Base-by-base conservation (phyloP, 164 flowering plant species). In the Magnolia changhungtana region DNA sequence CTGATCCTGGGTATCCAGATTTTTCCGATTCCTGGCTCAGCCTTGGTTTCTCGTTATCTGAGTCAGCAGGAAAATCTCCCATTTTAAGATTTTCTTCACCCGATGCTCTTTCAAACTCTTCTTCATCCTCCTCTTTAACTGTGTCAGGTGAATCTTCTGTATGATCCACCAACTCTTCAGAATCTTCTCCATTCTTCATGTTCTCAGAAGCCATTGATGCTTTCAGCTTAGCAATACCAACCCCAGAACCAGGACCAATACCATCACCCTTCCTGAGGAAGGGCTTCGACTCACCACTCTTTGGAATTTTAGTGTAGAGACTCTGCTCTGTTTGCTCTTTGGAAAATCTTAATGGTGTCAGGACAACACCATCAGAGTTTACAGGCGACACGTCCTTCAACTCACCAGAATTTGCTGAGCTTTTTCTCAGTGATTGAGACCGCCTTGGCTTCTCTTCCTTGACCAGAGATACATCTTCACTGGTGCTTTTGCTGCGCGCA, bases 371-470 rank as follows among this genome's bases (percentile, higher is more conserved):
- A 74, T 90, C 93, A 67, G 88, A 77, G 66, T 83, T 86, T 72
- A 81, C 72, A 73, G 88, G 64, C 50, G 87, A 80, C 10, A 82
- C 27, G 50, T 93, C 93, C 79, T 84, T 85, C 59, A 79, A 80
- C 74, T 94, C 95, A 50, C 76, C 77, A 49, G 90, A 83, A 83
- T 72, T 81, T 10, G 85, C 87, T 58, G 86, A 80, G 78, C 85
- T 86, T 80, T 89, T 94, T 72, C 88, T 87, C 84, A 88, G 50
- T 68, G 88, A 83, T 45, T 85, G 92, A 49, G 90, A 80, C 67
- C 89, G 81, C 69, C 87, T 80, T 19, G 87, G 79, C 81, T 90
- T 92, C 67, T 94, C 99, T 72, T 96, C 96, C 86, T 87, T 91
- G 70, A 71, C 80, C 71, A 75, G 73, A 14, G 80, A 75, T 69